Base-by-base conservation (phyloP, 2,329 filamentous ascomycete genomes). In the Colletotrichum sp. region DNA sequence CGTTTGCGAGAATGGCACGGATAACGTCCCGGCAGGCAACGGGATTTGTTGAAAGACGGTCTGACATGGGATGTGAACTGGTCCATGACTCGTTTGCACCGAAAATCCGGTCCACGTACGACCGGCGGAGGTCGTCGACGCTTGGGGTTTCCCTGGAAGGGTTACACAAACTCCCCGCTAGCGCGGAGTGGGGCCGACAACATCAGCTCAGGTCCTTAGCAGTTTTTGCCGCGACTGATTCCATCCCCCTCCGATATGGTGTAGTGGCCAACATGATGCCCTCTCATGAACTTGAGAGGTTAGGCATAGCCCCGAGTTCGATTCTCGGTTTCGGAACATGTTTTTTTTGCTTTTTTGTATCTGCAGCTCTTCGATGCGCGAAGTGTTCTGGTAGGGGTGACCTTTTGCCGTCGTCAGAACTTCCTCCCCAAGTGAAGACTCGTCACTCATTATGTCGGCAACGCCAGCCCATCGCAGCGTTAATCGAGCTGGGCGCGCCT, bases 241-340 rank as follows among this genome's bases (percentile, higher is more conserved):
- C 0, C 27, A 61, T 6, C 1, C 6, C 3, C 0, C 11, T 75
- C 73, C 73, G 73, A 75, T 75, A 73, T 75, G 73, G 70, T 75
- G 73, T 67, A 74, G 68, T 74, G 72, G 61, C 72, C 68, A 71
- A 67, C 68, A 72, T 71, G 72, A 74, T 72, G 72, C 72, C 72
- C 61, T 74, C 72, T 72, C 68, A 74, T 3, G 3, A 4, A 2
- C 1, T 2, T 48, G 72, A 57, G 22, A 74, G 60, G 72, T 34
- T 71, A 74, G 72, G 72, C 72, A 74, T 74, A 74, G 72, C 67
- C 72, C 72, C 72, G 67, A 74, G 67, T 74, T 74, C 67, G 72
- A 74, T 71, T 74, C 59, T 74, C 72, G 72, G 72, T 71, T 71
- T 74, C 72, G 72, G 72, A 74, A 71, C 2, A 7, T n/a, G 22